phyloP scores from a whole-genome alignment of 805 yeast genomes.

The Candida caryicola region DNA sequence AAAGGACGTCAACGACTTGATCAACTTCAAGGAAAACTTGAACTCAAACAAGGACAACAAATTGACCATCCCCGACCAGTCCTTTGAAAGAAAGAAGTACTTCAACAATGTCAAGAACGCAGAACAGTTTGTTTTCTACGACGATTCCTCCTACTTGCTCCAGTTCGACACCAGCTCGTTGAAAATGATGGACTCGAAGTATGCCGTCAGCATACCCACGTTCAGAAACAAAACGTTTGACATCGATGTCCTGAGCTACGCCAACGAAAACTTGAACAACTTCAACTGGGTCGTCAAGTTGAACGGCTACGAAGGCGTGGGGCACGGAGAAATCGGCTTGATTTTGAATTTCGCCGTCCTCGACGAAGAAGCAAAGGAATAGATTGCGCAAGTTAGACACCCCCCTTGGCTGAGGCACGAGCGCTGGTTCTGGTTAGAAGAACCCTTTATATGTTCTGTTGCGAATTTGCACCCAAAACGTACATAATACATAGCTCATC shows the following conservation, averaged over 20 bases:
- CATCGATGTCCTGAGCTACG: slow-evolving; percentile 39
- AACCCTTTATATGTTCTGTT: background rate
- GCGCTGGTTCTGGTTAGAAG: too few relatives aligned
- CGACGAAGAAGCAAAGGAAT: slow-evolving; percentile 23
- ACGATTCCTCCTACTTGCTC: slow-evolving; percentile 40
- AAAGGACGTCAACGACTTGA: slow-evolving; percentile 4
- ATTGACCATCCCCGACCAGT: slow-evolving; percentile 28
- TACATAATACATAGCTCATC: too few relatives aligned
- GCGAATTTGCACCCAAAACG: too few relatives aligned
- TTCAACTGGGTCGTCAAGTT: slow-evolving; percentile 46
- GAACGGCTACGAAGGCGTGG: slow-evolving; percentile 33
- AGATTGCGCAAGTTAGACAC: background rate
- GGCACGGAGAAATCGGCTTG: slow-evolving; percentile 31
- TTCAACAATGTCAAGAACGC: slow-evolving; percentile 42
- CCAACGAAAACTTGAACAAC: slow-evolving; percentile 43
- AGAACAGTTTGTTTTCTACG: slow-evolving; percentile 37
- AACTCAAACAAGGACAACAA: slow-evolving; percentile 17
- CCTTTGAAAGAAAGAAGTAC: slow-evolving; percentile 41
- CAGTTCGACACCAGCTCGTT: slow-evolving; percentile 56
- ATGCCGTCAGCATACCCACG: slow-evolving; percentile 52
- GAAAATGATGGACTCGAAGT: slow-evolving; percentile 47
- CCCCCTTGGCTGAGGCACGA: background rate
- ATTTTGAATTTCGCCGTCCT: slow-evolving; percentile 37
- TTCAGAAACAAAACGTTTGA: slow-evolving; percentile 43
- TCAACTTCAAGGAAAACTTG: slow-evolving; percentile 25